These are phyloP conservation scores for Draba incana DNA, from an alignment of 345 rosid species.

Conservation along the genomic window DNA sequence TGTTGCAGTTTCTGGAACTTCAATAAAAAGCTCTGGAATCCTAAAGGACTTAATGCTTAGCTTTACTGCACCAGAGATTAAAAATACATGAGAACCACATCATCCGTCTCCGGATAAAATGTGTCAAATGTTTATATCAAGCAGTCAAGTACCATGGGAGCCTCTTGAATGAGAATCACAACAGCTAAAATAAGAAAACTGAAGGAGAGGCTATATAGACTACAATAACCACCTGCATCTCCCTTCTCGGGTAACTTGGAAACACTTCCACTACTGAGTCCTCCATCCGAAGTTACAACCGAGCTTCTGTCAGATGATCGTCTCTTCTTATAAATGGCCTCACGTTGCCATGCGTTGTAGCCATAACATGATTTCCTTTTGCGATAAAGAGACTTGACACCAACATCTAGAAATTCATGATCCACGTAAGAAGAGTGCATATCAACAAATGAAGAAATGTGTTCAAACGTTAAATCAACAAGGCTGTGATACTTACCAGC, in stretches of 20 bases:
- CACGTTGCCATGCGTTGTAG: slow-evolving; percentile 52
- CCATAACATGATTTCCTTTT: slow-evolving; percentile 64
- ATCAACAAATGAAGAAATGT: slow-evolving; percentile 9
- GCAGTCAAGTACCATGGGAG: slow-evolving; percentile 56
- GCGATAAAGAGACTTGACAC: slow-evolving; percentile 53
- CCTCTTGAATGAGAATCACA: slow-evolving; percentile 52
- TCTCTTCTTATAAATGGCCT: slow-evolving; percentile 62
- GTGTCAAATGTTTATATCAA: slow-evolving; percentile 23
- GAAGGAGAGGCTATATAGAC: slow-evolving; percentile 5
- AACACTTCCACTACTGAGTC: slow-evolving; percentile 79
- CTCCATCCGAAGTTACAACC: slow-evolving; percentile 72
- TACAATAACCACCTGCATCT: slow-evolving; percentile 40
- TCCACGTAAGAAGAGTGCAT: slow-evolving; percentile 3
- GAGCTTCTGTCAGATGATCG: slow-evolving; percentile 61
- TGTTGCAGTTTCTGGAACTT: slow-evolving; percentile 84
- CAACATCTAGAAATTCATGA: slow-evolving; percentile 51
- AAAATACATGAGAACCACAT: slow-evolving; percentile 36
- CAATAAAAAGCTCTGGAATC: slow-evolving; percentile 87
- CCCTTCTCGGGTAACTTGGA: slow-evolving; percentile 67
- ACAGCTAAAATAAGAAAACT: slow-evolving; percentile 25
- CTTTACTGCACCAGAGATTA: slow-evolving; percentile 69
- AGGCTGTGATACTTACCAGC: slow-evolving; percentile 57
- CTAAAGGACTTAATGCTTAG: slow-evolving; percentile 91
- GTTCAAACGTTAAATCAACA: background rate
- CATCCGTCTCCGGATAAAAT: slow-evolving; percentile 16